Evolutionary conservation across 768 basidiomycete species (phyloP), one percentile per base, ranked within the genome.

Genomic region (Leucogyrophana mollusca): DNA sequence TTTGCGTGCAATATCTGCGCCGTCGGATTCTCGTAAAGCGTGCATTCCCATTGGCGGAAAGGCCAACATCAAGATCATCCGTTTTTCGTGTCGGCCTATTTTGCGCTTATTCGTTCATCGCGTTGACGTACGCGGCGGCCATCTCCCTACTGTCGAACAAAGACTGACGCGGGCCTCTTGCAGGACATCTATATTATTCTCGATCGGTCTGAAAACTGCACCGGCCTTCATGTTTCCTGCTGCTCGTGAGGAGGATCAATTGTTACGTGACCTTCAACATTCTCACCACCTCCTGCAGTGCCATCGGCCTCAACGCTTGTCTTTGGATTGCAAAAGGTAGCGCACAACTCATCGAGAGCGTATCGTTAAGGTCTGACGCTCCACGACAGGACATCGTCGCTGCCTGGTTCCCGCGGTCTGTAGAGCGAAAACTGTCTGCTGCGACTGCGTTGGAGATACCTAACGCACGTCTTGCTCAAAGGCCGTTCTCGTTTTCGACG

Each of bases 221-320:
- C 72, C 71, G 55, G 65, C 72, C 25, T 76, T 73, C 54, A 70
- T 81, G 66, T 59, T 77, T 11, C 74, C 76, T 42, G 80, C 80
- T 23, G 65, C 73, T 11, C 51, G 80, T 82, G 47, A 56, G 77
- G 49, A 40, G 34, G 34, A 11, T 18, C 40, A 34, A 30, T 52
- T 2, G 17, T 34, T 39, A 10, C n/a, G n/a, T n/a, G n/a, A n/a
- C n/a, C n/a, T n/a, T n/a, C n/a, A n/a, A n/a, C n/a, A n/a, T n/a
- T n/a, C n/a, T n/a, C n/a, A n/a, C n/a, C n/a, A n/a, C n/a, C 27
- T 5, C 18, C 16, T 20, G 9, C 45, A 80, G 79, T 83, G 18
- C 80, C 81, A 0, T 55, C 81, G 14, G 68, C 64, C 0, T 73
- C 74, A 3, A 68, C 74, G 40, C 40, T 78, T 25, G 57, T 80